phyloP scores from a whole-genome alignment of 208 protist species.

The Endotrypanum monterogeii region DNA sequence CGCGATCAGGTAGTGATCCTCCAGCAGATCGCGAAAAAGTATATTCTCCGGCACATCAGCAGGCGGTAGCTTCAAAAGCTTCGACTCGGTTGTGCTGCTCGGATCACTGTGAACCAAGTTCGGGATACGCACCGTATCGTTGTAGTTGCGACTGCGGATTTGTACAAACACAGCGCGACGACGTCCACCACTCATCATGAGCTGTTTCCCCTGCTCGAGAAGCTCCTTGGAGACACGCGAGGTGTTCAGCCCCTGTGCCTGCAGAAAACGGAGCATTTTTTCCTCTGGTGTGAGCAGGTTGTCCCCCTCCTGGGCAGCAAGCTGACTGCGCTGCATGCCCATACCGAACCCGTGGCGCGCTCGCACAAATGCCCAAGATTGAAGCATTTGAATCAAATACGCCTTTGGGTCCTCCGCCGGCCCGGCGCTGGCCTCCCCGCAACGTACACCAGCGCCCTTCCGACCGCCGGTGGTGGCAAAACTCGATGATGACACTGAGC shows the following conservation, averaged over 20 bases:
- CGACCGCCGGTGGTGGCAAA: neutral
- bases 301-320: conserved; percentile 61
- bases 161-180: conserved; percentile 83
- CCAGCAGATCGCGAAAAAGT: conserved; percentile 62
- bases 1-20: conserved; percentile 49
- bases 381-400: conserved; percentile 41
- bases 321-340: conserved; percentile 82
- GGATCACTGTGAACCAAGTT: conserved; percentile 66
- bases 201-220: conserved; percentile 67
- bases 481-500: neutral
- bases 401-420: neutral
- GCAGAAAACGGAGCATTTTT: conserved; percentile 74
- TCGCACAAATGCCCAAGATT: conserved; percentile 68
- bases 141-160: conserved; percentile 62
- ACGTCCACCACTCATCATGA: conserved; percentile 66
- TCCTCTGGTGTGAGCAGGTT: conserved; percentile 65
- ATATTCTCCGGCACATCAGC: conserved; percentile 72
- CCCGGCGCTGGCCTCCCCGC: neutral
- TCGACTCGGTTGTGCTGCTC: conserved; percentile 62
- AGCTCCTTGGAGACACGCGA: conserved; percentile 37
- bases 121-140: conserved; percentile 71
- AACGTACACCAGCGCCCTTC: neutral
- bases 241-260: conserved; percentile 84
- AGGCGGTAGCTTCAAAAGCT: conserved; percentile 65
- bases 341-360: conserved; percentile 83